phyloP scores from a whole-genome alignment of 257 asterid genomes.

The Solanum lignicaule region DNA sequence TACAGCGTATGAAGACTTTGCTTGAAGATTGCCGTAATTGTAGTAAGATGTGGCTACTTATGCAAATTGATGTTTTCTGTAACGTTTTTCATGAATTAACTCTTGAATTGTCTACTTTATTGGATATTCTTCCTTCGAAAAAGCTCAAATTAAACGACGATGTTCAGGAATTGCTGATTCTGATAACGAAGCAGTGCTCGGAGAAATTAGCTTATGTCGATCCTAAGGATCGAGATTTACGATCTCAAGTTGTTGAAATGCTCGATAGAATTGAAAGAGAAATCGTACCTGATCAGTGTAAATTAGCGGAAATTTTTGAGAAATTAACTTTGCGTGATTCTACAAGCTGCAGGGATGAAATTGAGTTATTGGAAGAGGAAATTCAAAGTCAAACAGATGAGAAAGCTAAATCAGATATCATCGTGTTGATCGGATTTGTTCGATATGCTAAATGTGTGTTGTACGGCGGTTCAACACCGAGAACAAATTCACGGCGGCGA shows the following conservation, averaged over 20 bases:
- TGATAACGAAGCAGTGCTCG: conserved; percentile 59
- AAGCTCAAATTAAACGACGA: conserved; percentile 55
- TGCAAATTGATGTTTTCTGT: conserved; percentile 41
- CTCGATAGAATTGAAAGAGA: conserved; percentile 50
- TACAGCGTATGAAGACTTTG: conserved; percentile 48
- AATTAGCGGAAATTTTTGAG: conserved; percentile 42
- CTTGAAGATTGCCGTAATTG: conserved; percentile 48
- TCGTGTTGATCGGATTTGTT: conserved; percentile 69
- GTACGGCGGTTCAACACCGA: conserved; percentile 75
- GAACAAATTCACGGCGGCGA: conserved; percentile 31
- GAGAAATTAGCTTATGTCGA: conserved; percentile 27
- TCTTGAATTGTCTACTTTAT: conserved; percentile 54
- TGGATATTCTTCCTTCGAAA: conserved; percentile 61
- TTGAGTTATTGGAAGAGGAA: conserved; percentile 66
- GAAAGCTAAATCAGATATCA: conserved; percentile 35
- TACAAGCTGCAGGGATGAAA: conserved; percentile 48
- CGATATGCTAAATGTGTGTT: conserved; percentile 83
- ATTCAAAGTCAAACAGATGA: conserved; percentile 52
- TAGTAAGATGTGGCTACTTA: conserved; percentile 74
- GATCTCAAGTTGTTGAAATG: conserved; percentile 43
- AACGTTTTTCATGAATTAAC: conserved; percentile 48
- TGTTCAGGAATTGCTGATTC: conserved; percentile 47
- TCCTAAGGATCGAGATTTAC: conserved; percentile 29
- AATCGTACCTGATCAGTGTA: conserved; percentile 49
- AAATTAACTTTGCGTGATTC: conserved; percentile 45